phyloP scores from a whole-genome alignment of 2,329 filamentous ascomycete species.

The Chaetothyriales sp. region DNA sequence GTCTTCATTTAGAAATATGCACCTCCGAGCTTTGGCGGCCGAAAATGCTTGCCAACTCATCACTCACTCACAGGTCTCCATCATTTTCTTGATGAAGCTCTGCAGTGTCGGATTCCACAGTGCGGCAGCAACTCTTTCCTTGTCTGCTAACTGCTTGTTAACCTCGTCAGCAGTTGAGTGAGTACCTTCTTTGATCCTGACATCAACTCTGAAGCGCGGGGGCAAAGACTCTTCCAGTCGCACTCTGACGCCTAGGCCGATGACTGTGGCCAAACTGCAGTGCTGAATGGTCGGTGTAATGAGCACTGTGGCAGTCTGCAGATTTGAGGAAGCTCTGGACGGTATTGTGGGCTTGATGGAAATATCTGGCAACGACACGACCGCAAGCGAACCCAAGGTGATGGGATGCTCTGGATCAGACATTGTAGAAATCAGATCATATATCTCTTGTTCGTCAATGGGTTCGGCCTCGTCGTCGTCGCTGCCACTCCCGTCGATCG shows the following conservation, averaged over 20 bases:
- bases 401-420: slow-evolving; percentile 94
- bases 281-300: slow-evolving; percentile 95
- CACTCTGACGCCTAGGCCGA: slow-evolving; percentile 83
- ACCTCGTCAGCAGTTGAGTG: slow-evolving; percentile 90
- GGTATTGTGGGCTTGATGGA: slow-evolving; percentile 57
- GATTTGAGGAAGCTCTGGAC: slow-evolving; percentile 41
- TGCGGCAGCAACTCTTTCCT: slow-evolving; percentile 88
- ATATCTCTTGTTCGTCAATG: slow-evolving; percentile 95
- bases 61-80: slow-evolving; percentile 62
- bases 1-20: too few species aligned
- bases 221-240: slow-evolving; percentile 82
- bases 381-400: slow-evolving; percentile 80
- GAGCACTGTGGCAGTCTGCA: slow-evolving; percentile 68
- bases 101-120: slow-evolving; percentile 86
- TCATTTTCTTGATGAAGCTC: slow-evolving; percentile 83
- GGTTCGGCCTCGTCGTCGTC: slow-evolving; percentile 59
- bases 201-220: slow-evolving; percentile 81
- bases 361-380: slow-evolving; percentile 93
- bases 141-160: slow-evolving; percentile 92
- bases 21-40: too few species aligned
- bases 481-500: slow-evolving; percentile 29
- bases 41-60: neutral
- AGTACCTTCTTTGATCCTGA: slow-evolving; percentile 90
- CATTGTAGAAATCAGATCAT: slow-evolving; percentile 87
- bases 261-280: slow-evolving; percentile 90